A percentile compares a stretch with the other conserved stretches of the same genome.
Conservation (phyloP, 108 stramenopile genomes). For the Phaeodactylum tricornutum region DNA sequence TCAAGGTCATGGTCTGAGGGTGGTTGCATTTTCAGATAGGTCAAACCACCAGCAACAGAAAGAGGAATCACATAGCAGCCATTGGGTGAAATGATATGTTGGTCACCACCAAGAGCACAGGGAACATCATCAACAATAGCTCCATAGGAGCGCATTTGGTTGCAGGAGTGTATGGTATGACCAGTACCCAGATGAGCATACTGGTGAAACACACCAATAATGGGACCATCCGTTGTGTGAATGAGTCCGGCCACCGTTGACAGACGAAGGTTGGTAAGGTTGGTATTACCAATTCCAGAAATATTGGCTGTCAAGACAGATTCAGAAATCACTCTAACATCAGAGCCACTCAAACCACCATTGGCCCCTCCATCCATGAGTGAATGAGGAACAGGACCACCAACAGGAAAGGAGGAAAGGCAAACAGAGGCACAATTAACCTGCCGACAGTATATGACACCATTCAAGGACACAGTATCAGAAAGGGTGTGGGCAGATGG, state of each 20-base stretch:
- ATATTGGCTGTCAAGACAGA: no score
- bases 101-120: slow-evolving; percentile 2
- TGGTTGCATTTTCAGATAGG: no score
- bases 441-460: no score
- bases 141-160: slow-evolving; percentile 8
- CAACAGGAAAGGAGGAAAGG: no score
- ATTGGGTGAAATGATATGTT: slow-evolving; percentile 7
- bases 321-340: no score
- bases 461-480: no score
- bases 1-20: no score
- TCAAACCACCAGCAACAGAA: no score
- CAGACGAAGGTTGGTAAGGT: slow-evolving; percentile 2
- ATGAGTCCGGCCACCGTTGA: slow-evolving; percentile 15
- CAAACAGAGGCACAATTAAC: no score
- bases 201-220: slow-evolving; percentile 16
- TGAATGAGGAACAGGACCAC: no score
- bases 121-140: slow-evolving; percentile 11
- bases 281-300: slow-evolving; percentile 21
- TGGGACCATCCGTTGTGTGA: neutral
- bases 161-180: slow-evolving; percentile 14
- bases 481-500: no score
- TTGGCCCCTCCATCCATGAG: slow-evolving; percentile 28
- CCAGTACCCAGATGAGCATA: slow-evolving; percentile 14
- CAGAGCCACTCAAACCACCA: slow-evolving; percentile 17
- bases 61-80: no score